phyloP scores from a whole-genome alignment of 2,329 filamentous ascomycete species.

The Coleophoma cylindrospora region DNA sequence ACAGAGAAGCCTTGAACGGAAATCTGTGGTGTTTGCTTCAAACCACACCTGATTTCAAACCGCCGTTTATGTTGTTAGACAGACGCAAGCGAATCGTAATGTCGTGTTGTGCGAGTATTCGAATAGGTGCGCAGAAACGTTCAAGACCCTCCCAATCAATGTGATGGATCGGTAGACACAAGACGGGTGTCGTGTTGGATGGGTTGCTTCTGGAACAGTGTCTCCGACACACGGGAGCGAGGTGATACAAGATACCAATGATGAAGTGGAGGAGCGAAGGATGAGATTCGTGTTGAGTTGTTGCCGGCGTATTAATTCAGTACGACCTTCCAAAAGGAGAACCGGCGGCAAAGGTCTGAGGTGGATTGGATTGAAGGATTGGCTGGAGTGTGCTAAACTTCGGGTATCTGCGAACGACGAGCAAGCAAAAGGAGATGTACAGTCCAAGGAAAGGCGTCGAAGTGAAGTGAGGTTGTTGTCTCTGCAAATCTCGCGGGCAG shows the following conservation, averaged over 20 bases:
- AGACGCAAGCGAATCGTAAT: conserved; percentile 18
- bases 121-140: conserved; percentile 17
- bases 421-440: conserved; percentile 7
- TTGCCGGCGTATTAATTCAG: conserved; percentile 9
- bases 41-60: conserved; percentile 8
- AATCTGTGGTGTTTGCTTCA: conserved; percentile 13
- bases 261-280: conserved; percentile 13
- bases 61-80: conserved; percentile 11
- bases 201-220: conserved; percentile 23
- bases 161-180: conserved; percentile 8
- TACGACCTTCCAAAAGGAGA: conserved; percentile 16
- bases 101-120: conserved; percentile 21
- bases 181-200: conserved; percentile 19
- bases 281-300: conserved; percentile 6
- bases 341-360: conserved; percentile 51
- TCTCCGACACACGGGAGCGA: conserved; percentile 15
- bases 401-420: conserved; percentile 11
- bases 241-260: conserved; percentile 11
- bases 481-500: not conserved
- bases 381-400: conserved; percentile 59
- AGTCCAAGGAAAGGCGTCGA: conserved; percentile 3
- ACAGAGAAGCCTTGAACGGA: conserved; percentile 10
- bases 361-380: conserved; percentile 68
- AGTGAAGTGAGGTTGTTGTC: not conserved
- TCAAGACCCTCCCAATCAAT: conserved; percentile 16